These are phyloP conservation scores for Termitomyces sp. DNA, from an alignment of 768 basidiomycete species.

Conservation along the genomic window DNA sequence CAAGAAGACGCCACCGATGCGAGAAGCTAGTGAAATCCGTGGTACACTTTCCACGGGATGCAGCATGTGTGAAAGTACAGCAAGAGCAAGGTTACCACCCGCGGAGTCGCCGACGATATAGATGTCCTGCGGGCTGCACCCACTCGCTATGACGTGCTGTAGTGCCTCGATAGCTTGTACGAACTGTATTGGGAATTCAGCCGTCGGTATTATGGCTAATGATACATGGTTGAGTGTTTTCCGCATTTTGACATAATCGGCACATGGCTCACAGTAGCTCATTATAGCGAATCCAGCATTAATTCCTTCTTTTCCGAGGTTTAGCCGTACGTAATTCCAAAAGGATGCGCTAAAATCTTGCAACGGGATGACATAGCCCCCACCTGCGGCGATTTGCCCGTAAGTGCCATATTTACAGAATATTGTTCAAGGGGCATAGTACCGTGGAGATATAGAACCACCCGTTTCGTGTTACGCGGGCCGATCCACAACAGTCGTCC, in stretches of 20 bases:
- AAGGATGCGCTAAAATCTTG: constrained; percentile 15
- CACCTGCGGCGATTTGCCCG: constrained; percentile 15
- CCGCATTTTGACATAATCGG: background rate
- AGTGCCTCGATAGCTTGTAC: constrained; percentile 18
- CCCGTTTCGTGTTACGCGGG: constrained; percentile 20
- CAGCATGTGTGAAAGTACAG: constrained; percentile 22
- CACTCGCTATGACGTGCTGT: constrained; percentile 20
- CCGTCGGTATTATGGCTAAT: constrained; percentile 20
- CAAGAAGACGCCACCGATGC: constrained; percentile 19
- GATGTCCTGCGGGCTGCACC: constrained; percentile 19
- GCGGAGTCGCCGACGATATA: constrained; percentile 27
- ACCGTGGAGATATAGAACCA: constrained; percentile 28
- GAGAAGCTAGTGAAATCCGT: constrained; percentile 9
- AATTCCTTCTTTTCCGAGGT: constrained; percentile 1
- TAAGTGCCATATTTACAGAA: background rate
- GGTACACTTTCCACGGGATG: constrained; percentile 19
- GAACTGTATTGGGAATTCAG: constrained; percentile 22
- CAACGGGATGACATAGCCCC: constrained; percentile 20
- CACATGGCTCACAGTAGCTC: constrained; percentile 16
- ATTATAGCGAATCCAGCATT: constrained; percentile 18
- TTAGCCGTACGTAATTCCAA: constrained; percentile 18
- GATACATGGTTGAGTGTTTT: background rate
- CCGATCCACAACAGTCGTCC: constrained; percentile 29
- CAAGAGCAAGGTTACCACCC: constrained; percentile 23
- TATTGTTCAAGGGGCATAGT: background rate